A percentile compares a stretch with the other conserved stretches of the same genome.
Evolutionary conservation across 2,329 filamentous ascomycete genomes (phyloP).

Genomic region (Thielaviopsis musarum): DNA sequence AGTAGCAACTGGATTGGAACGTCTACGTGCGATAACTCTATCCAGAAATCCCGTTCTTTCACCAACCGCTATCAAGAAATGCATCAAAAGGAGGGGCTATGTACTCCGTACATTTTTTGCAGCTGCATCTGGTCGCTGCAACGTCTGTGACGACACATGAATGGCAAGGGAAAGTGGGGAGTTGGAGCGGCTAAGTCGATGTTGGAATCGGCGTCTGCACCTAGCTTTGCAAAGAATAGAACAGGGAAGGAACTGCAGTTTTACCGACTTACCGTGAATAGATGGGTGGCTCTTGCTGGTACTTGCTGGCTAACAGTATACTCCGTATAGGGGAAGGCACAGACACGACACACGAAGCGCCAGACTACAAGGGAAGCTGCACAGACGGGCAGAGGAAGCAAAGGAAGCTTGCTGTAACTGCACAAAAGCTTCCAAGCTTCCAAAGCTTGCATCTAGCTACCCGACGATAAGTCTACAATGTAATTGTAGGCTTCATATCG

Average conservation of each 20-base stretch:
- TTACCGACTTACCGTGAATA: too few relatives aligned
- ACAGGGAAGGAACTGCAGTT: not conserved
- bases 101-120: not conserved
- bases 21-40: not conserved
- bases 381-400: not conserved
- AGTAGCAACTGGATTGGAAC: too few relatives aligned
- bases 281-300: too few relatives aligned
- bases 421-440: too few relatives aligned
- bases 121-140: not conserved
- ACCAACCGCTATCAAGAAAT: not conserved
- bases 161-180: too few relatives aligned
- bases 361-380: too few relatives aligned
- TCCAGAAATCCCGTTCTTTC: not conserved
- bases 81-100: not conserved
- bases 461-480: too few relatives aligned
- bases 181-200: not conserved
- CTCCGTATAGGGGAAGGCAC: not conserved
- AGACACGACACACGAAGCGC: not conserved
- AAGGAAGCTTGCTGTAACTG: not conserved
- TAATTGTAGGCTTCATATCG: too few relatives aligned
- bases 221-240: not conserved
- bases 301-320: too few relatives aligned
- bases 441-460: too few relatives aligned
- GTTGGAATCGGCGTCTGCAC: not conserved
- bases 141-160: not conserved